Conservation (phyloP, 2,329 filamentous ascomycete genomes). For the Alternaria sp. region DNA sequence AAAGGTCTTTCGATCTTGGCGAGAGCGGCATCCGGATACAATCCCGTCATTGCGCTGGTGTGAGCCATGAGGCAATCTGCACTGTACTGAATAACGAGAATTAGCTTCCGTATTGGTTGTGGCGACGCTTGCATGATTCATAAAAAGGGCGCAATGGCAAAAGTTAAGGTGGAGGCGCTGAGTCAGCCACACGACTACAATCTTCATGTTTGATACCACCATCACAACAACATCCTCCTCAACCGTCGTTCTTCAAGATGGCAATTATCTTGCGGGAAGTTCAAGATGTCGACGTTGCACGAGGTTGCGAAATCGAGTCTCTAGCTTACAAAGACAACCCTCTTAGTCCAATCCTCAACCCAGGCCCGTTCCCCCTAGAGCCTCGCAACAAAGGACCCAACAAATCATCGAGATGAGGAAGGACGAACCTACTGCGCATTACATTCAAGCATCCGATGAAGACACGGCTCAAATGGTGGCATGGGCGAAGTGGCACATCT, state of each 20-base stretch:
- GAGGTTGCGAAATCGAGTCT: slow-evolving; percentile 33
- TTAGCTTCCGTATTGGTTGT: background rate
- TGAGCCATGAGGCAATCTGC: too few relatives aligned
- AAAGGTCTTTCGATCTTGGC: too few relatives aligned
- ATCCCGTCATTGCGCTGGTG: too few relatives aligned
- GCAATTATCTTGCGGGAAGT: slow-evolving; percentile 33
- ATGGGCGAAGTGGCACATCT: slow-evolving; percentile 44
- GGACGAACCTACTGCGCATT: slow-evolving; percentile 23
- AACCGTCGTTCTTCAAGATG: slow-evolving; percentile 22
- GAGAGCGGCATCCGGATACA: too few relatives aligned
- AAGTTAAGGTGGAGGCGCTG: background rate
- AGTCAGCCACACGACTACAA: background rate
- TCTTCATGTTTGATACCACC: background rate
- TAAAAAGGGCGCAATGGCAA: background rate
- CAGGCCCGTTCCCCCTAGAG: slow-evolving; percentile 35
- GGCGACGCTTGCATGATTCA: background rate
- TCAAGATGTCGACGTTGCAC: slow-evolving; percentile 35
- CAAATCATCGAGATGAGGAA: slow-evolving; percentile 23
- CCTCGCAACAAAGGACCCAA: slow-evolving; percentile 14
- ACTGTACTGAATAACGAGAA: background rate
- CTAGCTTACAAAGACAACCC: slow-evolving; percentile 32
- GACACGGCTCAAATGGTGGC: slow-evolving; percentile 38
- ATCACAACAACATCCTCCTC: background rate
- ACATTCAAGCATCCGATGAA: slow-evolving; percentile 39
- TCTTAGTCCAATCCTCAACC: slow-evolving; percentile 33